Base-by-base conservation (phyloP, 352 stramenopile species). In the Phytopythium cucurbitacearum region DNA sequence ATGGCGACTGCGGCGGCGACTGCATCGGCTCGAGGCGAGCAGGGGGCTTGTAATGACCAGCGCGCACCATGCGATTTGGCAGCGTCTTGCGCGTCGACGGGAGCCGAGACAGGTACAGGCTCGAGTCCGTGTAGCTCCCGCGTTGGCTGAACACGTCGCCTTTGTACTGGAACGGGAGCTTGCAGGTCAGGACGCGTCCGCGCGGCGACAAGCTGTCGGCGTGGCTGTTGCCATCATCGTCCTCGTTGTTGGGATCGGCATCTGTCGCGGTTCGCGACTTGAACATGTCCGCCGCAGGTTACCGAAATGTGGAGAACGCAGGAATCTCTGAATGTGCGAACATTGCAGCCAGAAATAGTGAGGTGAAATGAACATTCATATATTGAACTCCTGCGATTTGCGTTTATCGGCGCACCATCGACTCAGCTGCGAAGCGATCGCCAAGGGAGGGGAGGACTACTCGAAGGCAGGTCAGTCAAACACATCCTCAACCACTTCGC, bases 141-240 rank as follows among this genome's bases (percentile, higher is more conserved):
- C 74, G 80, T 54, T 91, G 80, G n/a, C 72, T 65, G 51, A 91
- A 91, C 8, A 86, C 60, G 44, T 91, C 80, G 39, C 80, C 80
- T 51, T 67, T 68, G 50, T 89, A 91, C 45, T 83, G 72, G 57
- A 89, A 91, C 10, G 63, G 60, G 8, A 87, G 49, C 42, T 76
- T 77, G 56, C 70, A 67, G 9, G 69, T 59, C 7, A 76, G 56
- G 6, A 70, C 58, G 34, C 57, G 59, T 13, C 57, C 38, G 6
- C 60, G 53, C 21, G 55, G 32, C 0, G 35, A 16, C 11, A 42
- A 33, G 34, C 16, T n/a, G 37, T 55, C 54, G n/a, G 34, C 50
- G 28, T 67, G 52, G 48, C 28, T 16, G 2, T 16, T 28, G 5
- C 44, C 48, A 6, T 12, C 48, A 5, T 12, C 36, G 4, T 15